Base-by-base conservation (phyloP, 2,329 filamentous ascomycete genomes). In the Fusarium chuoi region DNA sequence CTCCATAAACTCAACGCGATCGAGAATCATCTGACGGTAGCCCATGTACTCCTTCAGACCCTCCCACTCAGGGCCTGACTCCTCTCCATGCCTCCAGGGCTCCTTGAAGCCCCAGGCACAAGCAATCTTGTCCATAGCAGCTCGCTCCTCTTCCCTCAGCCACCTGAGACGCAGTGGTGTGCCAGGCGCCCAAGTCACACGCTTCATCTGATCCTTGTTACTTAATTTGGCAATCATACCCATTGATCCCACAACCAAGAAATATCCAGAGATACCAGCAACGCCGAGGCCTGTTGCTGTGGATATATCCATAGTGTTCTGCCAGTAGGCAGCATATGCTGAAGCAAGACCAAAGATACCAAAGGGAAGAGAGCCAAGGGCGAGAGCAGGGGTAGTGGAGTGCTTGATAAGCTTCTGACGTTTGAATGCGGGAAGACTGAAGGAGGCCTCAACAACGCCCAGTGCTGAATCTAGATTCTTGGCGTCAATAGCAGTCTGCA, bases 21-120 rank as follows among this genome's bases (percentile, higher is more conserved):
- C 96, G 59, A 99, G 85, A 75, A 97, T 88, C 96, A 98, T 98
- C 35, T 93, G 93, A 79, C 93, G 92, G 78, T 93, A 88, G 42
- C 93, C 90, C 77, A 95, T 90, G 83, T 94, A 96, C 83, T 98
- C 94, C 75, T 92, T 90, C 72, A 99, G 85, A 38, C 89, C 89
- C 77, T 97, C 92, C 94, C 96, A 99, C 71, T 98, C 96, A 60
- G 91, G 88, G 0, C 96, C 96, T 74, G 95, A 93, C 83, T 99
- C 96, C 80, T 98, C 95, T 3, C 96, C 96, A 79, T 93, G 89
- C 80, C 92, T 91, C 85, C 89, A 91, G 35, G 86, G 83, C 80
- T 98, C 94, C 78, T 92, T 92, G 83, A 98, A 99, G 0, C 96
- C 96, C 94, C 96, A 99, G 1, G 94, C 92, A 74, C 92, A 90